Evolutionary conservation across 2,329 filamentous ascomycete genomes (phyloP).

Genomic region (Fusarium sp.): DNA sequence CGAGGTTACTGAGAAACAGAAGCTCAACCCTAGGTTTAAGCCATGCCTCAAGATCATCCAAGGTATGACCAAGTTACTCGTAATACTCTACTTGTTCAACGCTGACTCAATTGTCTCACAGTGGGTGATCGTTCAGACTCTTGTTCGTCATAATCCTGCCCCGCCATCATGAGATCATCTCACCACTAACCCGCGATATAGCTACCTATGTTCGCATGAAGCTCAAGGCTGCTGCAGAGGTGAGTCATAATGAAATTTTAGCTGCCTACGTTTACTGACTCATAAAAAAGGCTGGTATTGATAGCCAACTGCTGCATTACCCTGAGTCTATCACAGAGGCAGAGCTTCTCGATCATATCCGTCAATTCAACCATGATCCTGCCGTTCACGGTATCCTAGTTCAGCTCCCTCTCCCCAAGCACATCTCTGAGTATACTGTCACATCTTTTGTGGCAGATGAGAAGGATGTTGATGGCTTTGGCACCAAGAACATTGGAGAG

Average conservation of each 20-base stretch:
- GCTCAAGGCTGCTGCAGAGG: slow-evolving; percentile 93
- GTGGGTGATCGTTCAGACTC: slow-evolving; percentile 95
- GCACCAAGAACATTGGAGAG: slow-evolving; percentile 93
- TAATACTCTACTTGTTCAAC: slow-evolving; percentile 10
- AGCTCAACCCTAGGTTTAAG: slow-evolving; percentile 85
- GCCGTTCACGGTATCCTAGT: slow-evolving; percentile 91
- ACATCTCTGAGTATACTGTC: slow-evolving; percentile 89
- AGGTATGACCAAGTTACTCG: slow-evolving; percentile 62
- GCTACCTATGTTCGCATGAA: slow-evolving; percentile 99
- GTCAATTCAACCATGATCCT: slow-evolving; percentile 85
- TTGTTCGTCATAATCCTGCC: slow-evolving; percentile 60
- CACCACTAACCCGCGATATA: slow-evolving; percentile 50
- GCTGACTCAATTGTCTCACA: slow-evolving; percentile 50
- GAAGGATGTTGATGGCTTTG: slow-evolving; percentile 99
- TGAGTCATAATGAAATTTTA: slow-evolving; percentile 50
- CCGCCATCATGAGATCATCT: slow-evolving; percentile 33
- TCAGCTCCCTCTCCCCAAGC: slow-evolving; percentile 87
- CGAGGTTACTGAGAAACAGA: slow-evolving; percentile 85
- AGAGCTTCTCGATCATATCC: slow-evolving; percentile 86
- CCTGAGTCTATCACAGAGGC: slow-evolving; percentile 82
- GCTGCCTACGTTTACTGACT: slow-evolving; percentile 2
- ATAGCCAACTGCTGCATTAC: slow-evolving; percentile 86
- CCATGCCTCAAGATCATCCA: slow-evolving; percentile 95
- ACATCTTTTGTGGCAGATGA: slow-evolving; percentile 91
- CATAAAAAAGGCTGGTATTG: slow-evolving; percentile 78